Conservation (phyloP, 108 stramenopile genomes). For the Pseudonitzschia delicatissima region DNA sequence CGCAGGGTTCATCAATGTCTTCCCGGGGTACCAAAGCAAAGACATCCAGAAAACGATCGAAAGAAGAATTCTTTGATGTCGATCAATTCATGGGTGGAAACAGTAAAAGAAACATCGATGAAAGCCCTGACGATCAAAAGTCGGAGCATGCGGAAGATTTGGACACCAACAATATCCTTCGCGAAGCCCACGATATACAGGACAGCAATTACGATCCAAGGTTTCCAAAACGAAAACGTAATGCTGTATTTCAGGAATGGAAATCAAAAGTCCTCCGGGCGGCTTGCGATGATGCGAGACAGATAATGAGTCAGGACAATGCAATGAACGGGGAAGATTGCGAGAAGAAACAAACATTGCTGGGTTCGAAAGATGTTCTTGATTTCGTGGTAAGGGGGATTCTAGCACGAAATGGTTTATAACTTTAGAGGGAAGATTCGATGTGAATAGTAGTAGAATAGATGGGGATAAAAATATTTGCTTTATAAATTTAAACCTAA, state of each 20-base stretch:
- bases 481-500: too few relatives aligned
- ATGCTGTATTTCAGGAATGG: not conserved
- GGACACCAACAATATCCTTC: too few relatives aligned
- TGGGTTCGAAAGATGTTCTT: not conserved
- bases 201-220: too few relatives aligned
- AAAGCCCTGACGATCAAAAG: too few relatives aligned
- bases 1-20: not conserved
- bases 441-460: too few relatives aligned
- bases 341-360: not conserved
- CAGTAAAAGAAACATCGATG: too few relatives aligned
- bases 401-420: not conserved
- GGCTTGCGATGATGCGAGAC: not conserved
- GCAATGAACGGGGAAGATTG: not conserved
- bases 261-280: not conserved
- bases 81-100: too few relatives aligned
- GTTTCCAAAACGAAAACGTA: not conserved
- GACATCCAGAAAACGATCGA: conserved; percentile 1
- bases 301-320: not conserved
- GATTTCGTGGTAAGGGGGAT: not conserved
- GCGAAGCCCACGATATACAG: too few relatives aligned
- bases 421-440: too few relatives aligned
- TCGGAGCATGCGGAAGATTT: too few relatives aligned
- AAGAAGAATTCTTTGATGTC: not conserved
- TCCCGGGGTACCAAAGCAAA: not conserved
- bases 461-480: too few relatives aligned